Base-by-base conservation (phyloP, 2,329 filamentous ascomycete species). In the Pseudopithomyces chartarum region DNA sequence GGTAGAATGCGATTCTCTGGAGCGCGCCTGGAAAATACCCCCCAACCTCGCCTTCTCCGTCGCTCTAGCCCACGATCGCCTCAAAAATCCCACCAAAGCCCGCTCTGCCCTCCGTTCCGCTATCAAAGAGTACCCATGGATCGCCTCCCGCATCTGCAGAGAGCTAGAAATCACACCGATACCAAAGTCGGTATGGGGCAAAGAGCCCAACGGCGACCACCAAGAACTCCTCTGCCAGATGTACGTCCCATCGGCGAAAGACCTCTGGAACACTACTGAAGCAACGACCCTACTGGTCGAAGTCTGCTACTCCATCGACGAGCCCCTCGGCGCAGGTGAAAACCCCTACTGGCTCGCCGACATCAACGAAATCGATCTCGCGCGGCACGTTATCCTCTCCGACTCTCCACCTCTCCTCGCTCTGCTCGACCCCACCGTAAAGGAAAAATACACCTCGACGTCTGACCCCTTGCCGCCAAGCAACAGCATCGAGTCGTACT, bases 201-300 rank as follows among this genome's bases (percentile, higher is more conserved):
- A 88, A 58, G 83, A 86, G 66, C 85, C 90, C 5, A 83, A 87
- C 0, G 84, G 86, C 29, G 80, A 84, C 12, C 82, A 87, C 44
- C 85, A 92, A 62, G 82, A 85, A 54, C 84, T 97, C 36, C 85
- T 91, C 67, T 86, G 87, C 4, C 86, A 90, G 67, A 82, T 96
- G 2, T 97, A 97, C 70, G 82, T 91, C 26, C 82, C 86, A 55
- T 86, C 90, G 43, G 84, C 90, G 4, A 94, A 92, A 69, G 90
- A 94, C 64, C 79, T 96, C 3, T 97, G 93, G 93, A 92, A 92
- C 70, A 92, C 88, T 3, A 83, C 90, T 0, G 88, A 91, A 66
- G 86, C 85, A 13, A 87, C 84, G 3, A 78, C 81, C 4, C 77
- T 97, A 7, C 83, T 97, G 1, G 82, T 88, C 29, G 87, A 91